Evolutionary conservation across 495 filamentous ascomycete genomes (phyloP), one percentile per base, ranked within the genome.

Genomic region (Penicillium coprophilum): DNA sequence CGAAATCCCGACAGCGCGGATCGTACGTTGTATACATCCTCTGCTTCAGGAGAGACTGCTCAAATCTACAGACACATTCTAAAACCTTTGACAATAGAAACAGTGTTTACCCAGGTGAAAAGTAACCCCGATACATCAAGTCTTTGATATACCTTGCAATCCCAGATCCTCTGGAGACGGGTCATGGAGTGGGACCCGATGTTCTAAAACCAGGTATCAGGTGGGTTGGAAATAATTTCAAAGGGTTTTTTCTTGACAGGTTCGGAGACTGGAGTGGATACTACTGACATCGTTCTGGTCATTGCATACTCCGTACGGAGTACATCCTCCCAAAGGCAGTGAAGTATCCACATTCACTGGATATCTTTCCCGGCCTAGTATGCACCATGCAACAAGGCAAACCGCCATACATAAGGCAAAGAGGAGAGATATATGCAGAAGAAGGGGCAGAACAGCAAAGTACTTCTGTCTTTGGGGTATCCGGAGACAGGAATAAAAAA

Each of bases 1-100:
- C 52, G 61, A 66, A 39, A 52, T 52, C 71, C 72, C 71, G 68
- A 63, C 59, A 47, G 55, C 46, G 19, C 71, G 71, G 73, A 60
- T 65, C 23, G 47, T 47, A 55, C 49, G 31, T 12, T 53, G 32
- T 43, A 43, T 45, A 27, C 1, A 45, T 27, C 19, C 7, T 41
- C 21, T 47, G 27, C n/a, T 8, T 45, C 23, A 27, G 13, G n/a
- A n/a, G n/a, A n/a, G n/a, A n/a, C n/a, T n/a, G n/a, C n/a, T n/a
- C n/a, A n/a, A n/a, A n/a, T n/a, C n/a, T n/a, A n/a, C n/a, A n/a
- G n/a, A n/a, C n/a, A n/a, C n/a, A n/a, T n/a, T n/a, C n/a, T n/a
- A n/a, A n/a, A n/a, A n/a, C n/a, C n/a, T n/a, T n/a, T n/a, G n/a
- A n/a, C n/a, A n/a, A n/a, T n/a, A n/a, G n/a, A n/a, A n/a, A n/a